phyloP scores from a whole-genome alignment of 73 alveolate species.

The Blepharisma japonicum region DNA sequence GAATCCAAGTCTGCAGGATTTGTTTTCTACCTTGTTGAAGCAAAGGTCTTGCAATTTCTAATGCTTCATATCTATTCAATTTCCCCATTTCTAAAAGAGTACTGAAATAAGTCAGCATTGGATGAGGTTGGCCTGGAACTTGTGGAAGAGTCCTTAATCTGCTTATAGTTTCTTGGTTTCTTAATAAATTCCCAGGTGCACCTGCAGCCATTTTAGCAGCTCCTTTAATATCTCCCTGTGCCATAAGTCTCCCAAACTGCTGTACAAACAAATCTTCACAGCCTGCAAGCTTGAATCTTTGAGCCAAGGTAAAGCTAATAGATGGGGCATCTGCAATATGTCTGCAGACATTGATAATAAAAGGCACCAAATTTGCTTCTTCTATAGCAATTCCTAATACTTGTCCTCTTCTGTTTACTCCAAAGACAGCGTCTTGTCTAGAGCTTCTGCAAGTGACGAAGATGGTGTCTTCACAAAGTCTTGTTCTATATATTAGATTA shows the following conservation, averaged over 20 bases:
- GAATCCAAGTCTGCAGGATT: slow-evolving; percentile 87
- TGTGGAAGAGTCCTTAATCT: slow-evolving; percentile 75
- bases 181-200: slow-evolving; percentile 95
- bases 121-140: slow-evolving; percentile 89
- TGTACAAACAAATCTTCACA: slow-evolving; percentile 92
- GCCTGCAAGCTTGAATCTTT: slow-evolving; percentile 87
- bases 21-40: slow-evolving; percentile 81
- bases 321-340: slow-evolving; percentile 87
- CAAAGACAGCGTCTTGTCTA: slow-evolving; percentile 77
- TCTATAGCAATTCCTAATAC: slow-evolving; percentile 80
- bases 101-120: slow-evolving; percentile 92
- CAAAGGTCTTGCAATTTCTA: slow-evolving; percentile 91
- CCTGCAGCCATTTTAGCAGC: slow-evolving; percentile 97
- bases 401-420: slow-evolving; percentile 88
- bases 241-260: slow-evolving; percentile 84
- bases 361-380: slow-evolving; percentile 77
- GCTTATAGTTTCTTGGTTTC: slow-evolving; percentile 90
- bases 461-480: slow-evolving; percentile 82
- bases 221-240: slow-evolving; percentile 85
- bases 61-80: slow-evolving; percentile 85
- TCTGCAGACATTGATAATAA: slow-evolving; percentile 76
- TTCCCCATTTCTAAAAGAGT: slow-evolving; percentile 87
- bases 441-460: slow-evolving; percentile 80
- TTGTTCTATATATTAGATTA: slow-evolving; percentile 80
- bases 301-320: slow-evolving; percentile 91